These are phyloP conservation scores for Toxoplasma gondii DNA, from an alignment of 169 alveolate genomes.

Conservation along the genomic window DNA sequence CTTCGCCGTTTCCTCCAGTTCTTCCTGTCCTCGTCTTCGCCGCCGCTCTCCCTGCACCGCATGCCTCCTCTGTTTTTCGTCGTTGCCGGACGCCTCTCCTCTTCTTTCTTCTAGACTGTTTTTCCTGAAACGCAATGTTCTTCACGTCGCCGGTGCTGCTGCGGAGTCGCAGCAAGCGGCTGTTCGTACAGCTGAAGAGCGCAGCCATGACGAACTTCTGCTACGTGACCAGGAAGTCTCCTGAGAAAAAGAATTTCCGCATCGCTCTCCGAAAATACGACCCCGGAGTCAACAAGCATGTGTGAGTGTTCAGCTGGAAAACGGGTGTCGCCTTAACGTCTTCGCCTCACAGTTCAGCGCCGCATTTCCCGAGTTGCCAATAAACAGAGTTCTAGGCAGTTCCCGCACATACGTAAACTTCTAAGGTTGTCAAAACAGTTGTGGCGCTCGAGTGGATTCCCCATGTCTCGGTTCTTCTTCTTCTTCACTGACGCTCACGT, in stretches of 20 bases:
- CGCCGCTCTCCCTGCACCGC: too few relatives aligned
- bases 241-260: constrained; percentile 79
- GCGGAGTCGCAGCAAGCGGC: constrained; percentile 83
- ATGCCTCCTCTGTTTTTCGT: too few relatives aligned
- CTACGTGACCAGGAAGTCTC: constrained; percentile 83
- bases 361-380: not conserved
- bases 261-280: constrained; percentile 85
- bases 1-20: too few relatives aligned
- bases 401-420: too few relatives aligned
- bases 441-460: too few relatives aligned
- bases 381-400: not conserved
- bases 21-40: too few relatives aligned
- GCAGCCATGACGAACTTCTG: constrained; percentile 82
- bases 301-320: constrained; percentile 72
- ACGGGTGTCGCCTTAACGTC: not conserved
- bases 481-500: too few relatives aligned
- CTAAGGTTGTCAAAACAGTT: too few relatives aligned
- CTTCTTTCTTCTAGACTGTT: too few relatives aligned
- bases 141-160: constrained; percentile 75
- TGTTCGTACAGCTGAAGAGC: constrained; percentile 80
- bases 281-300: constrained; percentile 84
- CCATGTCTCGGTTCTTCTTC: too few relatives aligned
- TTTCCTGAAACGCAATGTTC: constrained; percentile 68
- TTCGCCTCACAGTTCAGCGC: not conserved
- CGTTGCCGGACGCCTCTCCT: too few relatives aligned